Evolutionary conservation across 2,329 filamentous ascomycete species (phyloP).

Genomic region (Orbilia oligospora): DNA sequence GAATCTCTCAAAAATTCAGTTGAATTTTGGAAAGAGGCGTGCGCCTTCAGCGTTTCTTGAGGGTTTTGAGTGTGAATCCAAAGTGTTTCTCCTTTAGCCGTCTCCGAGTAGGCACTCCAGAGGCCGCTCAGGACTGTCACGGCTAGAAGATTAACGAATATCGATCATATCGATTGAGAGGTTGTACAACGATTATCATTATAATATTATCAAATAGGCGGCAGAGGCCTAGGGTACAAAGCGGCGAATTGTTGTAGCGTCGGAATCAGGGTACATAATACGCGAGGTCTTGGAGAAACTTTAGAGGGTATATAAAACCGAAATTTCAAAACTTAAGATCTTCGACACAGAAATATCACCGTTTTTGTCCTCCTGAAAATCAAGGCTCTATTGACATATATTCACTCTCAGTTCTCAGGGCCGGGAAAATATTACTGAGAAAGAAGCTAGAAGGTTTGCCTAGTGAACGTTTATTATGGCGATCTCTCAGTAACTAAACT

Average conservation of each 20-base stretch:
- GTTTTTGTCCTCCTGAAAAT: slow-evolving; percentile 48
- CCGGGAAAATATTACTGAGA: slow-evolving; percentile 1
- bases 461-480: slow-evolving; percentile 38
- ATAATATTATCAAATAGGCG: slow-evolving; percentile 25
- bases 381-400: slow-evolving; percentile 24
- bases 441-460: slow-evolving; percentile 28
- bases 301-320: background rate
- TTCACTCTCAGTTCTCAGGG: slow-evolving; percentile 6
- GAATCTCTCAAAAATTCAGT: slow-evolving; percentile 13
- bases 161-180: slow-evolving; percentile 27
- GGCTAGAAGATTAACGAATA: slow-evolving; percentile 24
- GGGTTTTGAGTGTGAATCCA: slow-evolving; percentile 42
- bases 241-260: slow-evolving; percentile 2
- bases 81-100: slow-evolving; percentile 48
- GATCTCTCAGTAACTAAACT: slow-evolving; percentile 29
- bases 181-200: slow-evolving; percentile 28
- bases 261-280: slow-evolving; percentile 47
- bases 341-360: slow-evolving; percentile 15
- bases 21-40: slow-evolving; percentile 17
- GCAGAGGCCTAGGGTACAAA: background rate
- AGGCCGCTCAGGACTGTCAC: background rate
- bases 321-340: slow-evolving; percentile 30
- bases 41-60: slow-evolving; percentile 27
- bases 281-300: slow-evolving; percentile 31
- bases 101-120: slow-evolving; percentile 15